Base-by-base conservation (phyloP, 257 asterid species). In the Ehretia macrophylla region DNA sequence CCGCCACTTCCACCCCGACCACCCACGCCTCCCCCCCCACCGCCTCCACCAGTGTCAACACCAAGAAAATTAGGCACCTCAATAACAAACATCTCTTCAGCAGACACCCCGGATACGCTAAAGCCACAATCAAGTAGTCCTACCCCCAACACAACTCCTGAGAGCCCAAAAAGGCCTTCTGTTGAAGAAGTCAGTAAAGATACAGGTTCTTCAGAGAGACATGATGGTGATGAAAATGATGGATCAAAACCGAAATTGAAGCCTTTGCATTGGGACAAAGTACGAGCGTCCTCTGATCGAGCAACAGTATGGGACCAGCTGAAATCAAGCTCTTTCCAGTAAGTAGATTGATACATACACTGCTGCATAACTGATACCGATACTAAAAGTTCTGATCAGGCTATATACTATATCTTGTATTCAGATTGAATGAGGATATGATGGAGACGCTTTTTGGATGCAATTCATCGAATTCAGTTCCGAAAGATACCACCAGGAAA, bases 171-270 rank as follows among this genome's bases (percentile, higher is more conserved):
- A 55, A 53, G 20, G 55, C 68, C 65, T 44, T 49, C 56, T 35
- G 18, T 32, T 51, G 66, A 56, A 45, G 83, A 78, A 68, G 39
- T 35, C 5, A 38, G 55, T 0, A 58, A 22, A 48, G 62, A 55
- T 42, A 62, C 63, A 45, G 69, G 66, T 68, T 51, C 85, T 45
- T 64, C 64, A 35, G 80, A 60, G 58, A 71, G 61, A 67, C 63
- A 39, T 37, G 86, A 74, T 18, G 14, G 50, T 10, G 79, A 69
- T 32, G 84, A 82, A 14, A 65, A 37, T n/a, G 84, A 80, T 54
- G 85, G 77, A 72, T 82, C 84, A 19, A 87, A 71, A 22, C 71
- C 71, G 12, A 66, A 52, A 38, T 58, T 66, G 56, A 66, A 66
- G 11, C 64, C 71, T 4, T 50, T 66, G 32, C 71, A 66, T 1